Evolutionary conservation across 2,329 filamentous ascomycete species (phyloP).

Genomic region (Cercospora sp.): DNA sequence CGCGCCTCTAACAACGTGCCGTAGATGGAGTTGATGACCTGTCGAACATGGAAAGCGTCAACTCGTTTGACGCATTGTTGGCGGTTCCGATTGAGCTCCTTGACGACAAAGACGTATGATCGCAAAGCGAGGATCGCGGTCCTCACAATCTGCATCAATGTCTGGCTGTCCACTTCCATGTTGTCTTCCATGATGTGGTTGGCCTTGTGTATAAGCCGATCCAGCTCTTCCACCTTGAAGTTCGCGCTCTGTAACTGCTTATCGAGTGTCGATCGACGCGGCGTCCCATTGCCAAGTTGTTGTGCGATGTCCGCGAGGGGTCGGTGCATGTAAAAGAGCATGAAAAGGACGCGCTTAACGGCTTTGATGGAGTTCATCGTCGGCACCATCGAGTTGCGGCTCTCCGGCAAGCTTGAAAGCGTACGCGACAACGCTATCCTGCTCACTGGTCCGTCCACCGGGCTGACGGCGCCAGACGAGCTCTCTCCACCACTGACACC

Average conservation of each 20-base stretch:
- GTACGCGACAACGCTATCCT: slow-evolving; percentile 27
- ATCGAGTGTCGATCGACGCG: slow-evolving; percentile 52
- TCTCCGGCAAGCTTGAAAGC: slow-evolving; percentile 32
- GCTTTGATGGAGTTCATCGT: slow-evolving; percentile 29
- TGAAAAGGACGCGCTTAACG: slow-evolving; percentile 33
- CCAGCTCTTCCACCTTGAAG: slow-evolving; percentile 57
- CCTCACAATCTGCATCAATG: slow-evolving; percentile 42
- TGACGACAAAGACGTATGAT: slow-evolving; percentile 51
- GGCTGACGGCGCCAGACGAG: slow-evolving; percentile 38
- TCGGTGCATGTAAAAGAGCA: slow-evolving; percentile 33
- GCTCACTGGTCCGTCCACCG: slow-evolving; percentile 31
- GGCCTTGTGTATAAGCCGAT: slow-evolving; percentile 46
- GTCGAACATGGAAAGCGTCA: slow-evolving; percentile 59
- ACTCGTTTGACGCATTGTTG: slow-evolving; percentile 56
- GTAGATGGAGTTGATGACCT: slow-evolving; percentile 60
- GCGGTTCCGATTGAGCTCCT: slow-evolving; percentile 50
- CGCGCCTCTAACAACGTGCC: slow-evolving; percentile 59
- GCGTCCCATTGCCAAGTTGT: slow-evolving; percentile 49
- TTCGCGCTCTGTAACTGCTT: slow-evolving; percentile 59
- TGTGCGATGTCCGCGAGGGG: slow-evolving; percentile 34
- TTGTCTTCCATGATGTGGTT: slow-evolving; percentile 52
- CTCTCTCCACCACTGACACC: slow-evolving; percentile 33
- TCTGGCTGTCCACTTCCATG: slow-evolving; percentile 45
- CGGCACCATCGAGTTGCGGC: slow-evolving; percentile 30
- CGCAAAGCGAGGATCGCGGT: slow-evolving; percentile 53